Percentiles rank a stretch among this genome's conserved stretches.
Conservation (phyloP, 495 filamentous ascomycete genomes). For the Pyrenula aspistea region DNA sequence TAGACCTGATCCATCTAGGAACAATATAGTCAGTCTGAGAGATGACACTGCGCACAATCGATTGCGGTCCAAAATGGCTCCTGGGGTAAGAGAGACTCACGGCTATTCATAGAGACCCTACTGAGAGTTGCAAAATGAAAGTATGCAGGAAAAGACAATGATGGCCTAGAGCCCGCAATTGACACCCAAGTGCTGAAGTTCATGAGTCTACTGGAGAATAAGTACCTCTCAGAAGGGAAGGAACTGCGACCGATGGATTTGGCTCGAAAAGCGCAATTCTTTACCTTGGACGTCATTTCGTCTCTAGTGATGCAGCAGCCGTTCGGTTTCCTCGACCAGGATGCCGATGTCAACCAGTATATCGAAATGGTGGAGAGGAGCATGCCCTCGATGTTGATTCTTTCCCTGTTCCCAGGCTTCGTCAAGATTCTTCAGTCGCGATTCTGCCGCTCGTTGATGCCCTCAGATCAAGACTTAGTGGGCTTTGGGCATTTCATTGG, state of each 20-base stretch:
- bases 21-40: not conserved
- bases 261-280: conserved; percentile 11
- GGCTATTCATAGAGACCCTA: not conserved
- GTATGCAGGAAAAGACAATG: not conserved
- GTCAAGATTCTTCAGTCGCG: too few relatives aligned
- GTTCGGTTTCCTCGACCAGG: conserved; percentile 33
- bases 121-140: not conserved
- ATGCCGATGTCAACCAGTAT: conserved; percentile 21
- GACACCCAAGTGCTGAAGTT: not conserved
- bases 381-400: too few relatives aligned
- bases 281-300: conserved; percentile 47
- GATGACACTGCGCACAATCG: not conserved
- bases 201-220: not conserved
- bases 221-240: not conserved
- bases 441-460: too few relatives aligned
- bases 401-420: conserved; percentile 20
- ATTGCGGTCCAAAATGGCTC: not conserved
- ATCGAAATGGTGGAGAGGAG: too few relatives aligned
- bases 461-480: too few relatives aligned
- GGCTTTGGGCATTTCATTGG: conserved; percentile 2
- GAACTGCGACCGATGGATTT: not conserved
- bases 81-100: not conserved
- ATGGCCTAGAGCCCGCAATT: not conserved
- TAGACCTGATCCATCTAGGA: not conserved
- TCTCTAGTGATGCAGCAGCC: conserved; percentile 42